Base-by-base conservation (phyloP, 2,329 filamentous ascomycete genomes). In the Penicillium sp. region DNA sequence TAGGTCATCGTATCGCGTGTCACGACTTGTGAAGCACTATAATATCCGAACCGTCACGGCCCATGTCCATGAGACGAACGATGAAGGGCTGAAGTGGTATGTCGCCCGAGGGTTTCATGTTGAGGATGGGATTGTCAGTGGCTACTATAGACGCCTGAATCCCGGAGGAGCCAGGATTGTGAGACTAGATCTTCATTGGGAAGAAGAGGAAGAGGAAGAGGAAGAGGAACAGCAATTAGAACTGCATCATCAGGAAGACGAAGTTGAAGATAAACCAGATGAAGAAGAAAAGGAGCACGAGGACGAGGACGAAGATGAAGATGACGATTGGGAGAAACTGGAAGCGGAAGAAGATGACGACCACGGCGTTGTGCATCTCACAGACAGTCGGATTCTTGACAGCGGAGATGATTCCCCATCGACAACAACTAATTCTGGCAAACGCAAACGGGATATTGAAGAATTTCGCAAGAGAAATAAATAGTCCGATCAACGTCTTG, bases 21-120 rank as follows among this genome's bases (percentile, higher is more conserved):
- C 73, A 11, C 61, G 66, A 5, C 63, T 76, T 9, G 74, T 79
- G 4, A 72, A 74, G 30, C 71, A 79, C 55, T 80, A 84, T 60
- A 76, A 77, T 24, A 77, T 82, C 24, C 70, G 68, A 11, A 74
- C 71, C 14, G 77, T 86, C 20, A 83, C 81, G 2, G 84, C 84
- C 11, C 84, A 87, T 68, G 83, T 86, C 0, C 86, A 85, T 77
- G 83, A 84, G 62, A 79, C 78, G 21, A 87, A 87, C 56, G 74
- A 78, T 18, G 83, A 85, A 49, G 84, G 77, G 0, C 63, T 84
- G 61, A 74, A 77, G 48, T 87, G 84, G 84, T 87, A 87, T 70
- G 66, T 68, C 46, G 79, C 80, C 60, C 74, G 83, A 4, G 82
- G 81, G 0, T 87, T 87, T 59, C 73, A 73, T 59, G 61, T 76